Conservation (phyloP, 805 yeast genomes). For the Blastobotrys mokoenaii region DNA sequence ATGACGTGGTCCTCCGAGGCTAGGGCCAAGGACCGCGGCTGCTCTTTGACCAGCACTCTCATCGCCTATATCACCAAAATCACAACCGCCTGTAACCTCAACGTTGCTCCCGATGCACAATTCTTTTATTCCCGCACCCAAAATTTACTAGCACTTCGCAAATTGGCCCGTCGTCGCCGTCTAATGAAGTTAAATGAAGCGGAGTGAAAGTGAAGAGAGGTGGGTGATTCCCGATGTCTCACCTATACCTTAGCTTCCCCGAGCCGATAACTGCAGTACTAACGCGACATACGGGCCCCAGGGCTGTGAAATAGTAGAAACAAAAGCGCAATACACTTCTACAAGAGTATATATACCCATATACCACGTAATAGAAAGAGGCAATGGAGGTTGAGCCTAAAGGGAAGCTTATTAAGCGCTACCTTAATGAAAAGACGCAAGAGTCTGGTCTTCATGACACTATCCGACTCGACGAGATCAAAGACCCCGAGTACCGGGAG, state of each 20-base stretch:
- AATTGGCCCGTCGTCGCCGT: background rate
- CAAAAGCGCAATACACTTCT: too few species aligned
- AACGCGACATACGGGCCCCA: too few species aligned
- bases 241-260: background rate
- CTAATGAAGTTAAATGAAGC: background rate
- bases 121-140: background rate
- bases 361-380: background rate
- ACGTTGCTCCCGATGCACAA: background rate
- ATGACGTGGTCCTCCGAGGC: constrained; percentile 52
- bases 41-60: constrained; percentile 53
- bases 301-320: too few species aligned
- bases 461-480: background rate
- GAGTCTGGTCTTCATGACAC: background rate
- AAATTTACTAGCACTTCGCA: too few species aligned
- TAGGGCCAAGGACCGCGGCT: constrained; percentile 64
- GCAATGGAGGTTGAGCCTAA: constrained; percentile 4
- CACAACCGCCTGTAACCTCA: too few species aligned
- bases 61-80: constrained; percentile 29
- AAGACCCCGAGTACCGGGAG: background rate
- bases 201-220: background rate
- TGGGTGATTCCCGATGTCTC: background rate
- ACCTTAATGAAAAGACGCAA: constrained; percentile 1
- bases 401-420: constrained; percentile 3
- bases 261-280: background rate
- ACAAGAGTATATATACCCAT: too few species aligned